Evolutionary conservation across 2,329 filamentous ascomycete genomes (phyloP).

Genomic region (Cordyceps javanica): DNA sequence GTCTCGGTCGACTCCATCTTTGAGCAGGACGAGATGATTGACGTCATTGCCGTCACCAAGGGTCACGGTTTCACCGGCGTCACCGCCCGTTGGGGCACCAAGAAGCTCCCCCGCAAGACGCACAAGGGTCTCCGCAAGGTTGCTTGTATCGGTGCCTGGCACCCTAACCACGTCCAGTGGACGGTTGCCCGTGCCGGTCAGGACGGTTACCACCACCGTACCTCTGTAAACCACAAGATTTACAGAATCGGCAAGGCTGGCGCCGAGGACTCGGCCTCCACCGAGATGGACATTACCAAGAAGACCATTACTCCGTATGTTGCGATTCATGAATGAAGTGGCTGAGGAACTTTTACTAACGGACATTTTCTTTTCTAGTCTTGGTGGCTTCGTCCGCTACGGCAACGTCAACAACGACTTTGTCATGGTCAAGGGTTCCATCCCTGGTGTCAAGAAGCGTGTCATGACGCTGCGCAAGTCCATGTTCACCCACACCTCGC

Average conservation of each 20-base stretch:
- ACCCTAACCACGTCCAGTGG: slow-evolving; percentile 99
- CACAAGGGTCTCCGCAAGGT: slow-evolving; percentile 99
- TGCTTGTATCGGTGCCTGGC: slow-evolving; percentile 99
- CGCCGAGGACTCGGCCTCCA: slow-evolving; percentile 88
- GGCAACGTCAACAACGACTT: slow-evolving; percentile 99
- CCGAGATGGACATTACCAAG: slow-evolving; percentile 95
- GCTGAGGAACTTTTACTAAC: not conserved
- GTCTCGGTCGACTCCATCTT: slow-evolving; percentile 90
- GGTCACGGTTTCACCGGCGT: slow-evolving; percentile 98
- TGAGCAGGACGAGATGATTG: slow-evolving; percentile 99
- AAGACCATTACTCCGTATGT: slow-evolving; percentile 99
- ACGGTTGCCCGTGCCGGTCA: slow-evolving; percentile 99
- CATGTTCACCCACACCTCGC: slow-evolving; percentile 94
- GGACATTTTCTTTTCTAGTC: slow-evolving; percentile 53
- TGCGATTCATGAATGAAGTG: not conserved
- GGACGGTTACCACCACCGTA: slow-evolving; percentile 99
- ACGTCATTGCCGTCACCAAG: slow-evolving; percentile 99
- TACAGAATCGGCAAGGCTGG: slow-evolving; percentile 95
- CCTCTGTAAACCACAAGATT: slow-evolving; percentile 99
- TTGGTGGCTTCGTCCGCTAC: slow-evolving; percentile 99
- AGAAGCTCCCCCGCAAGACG: slow-evolving; percentile 99
- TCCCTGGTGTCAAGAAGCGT: slow-evolving; percentile 98
- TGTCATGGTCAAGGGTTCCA: slow-evolving; percentile 93
- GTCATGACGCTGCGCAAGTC: slow-evolving; percentile 86
- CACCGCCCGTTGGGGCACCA: slow-evolving; percentile 97